These are phyloP conservation scores for Pythium angustatum DNA, from an alignment of 352 stramenopile species.

Conservation along the genomic window DNA sequence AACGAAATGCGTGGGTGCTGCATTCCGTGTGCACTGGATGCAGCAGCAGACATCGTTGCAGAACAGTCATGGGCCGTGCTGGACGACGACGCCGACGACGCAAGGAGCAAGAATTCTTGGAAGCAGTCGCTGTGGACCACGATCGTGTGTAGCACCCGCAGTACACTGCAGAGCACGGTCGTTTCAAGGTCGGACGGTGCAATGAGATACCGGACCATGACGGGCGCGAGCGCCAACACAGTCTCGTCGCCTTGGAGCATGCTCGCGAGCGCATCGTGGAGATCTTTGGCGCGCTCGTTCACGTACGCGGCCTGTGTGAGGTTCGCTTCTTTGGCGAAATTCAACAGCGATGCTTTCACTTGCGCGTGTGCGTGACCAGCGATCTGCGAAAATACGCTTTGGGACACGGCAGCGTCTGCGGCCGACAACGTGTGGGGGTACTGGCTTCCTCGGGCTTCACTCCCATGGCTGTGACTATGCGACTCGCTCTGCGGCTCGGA, in stretches of 20 bases:
- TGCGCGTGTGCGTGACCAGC: constrained; percentile 33
- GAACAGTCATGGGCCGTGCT: neutral
- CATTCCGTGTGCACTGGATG: constrained; percentile 6
- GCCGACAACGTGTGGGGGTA: neutral
- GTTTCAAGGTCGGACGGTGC: constrained; percentile 29
- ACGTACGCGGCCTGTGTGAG: constrained; percentile 31
- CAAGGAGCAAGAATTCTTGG: constrained; percentile 32
- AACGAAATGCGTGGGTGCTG: constrained; percentile 30
- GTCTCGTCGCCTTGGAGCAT: constrained; percentile 33
- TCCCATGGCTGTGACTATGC: constrained; percentile 2
- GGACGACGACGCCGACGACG: constrained; percentile 20
- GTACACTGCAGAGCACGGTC: constrained; percentile 28
- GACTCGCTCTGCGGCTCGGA: constrained; percentile 4
- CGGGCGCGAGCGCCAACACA: constrained; percentile 20
- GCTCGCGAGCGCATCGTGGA: constrained; percentile 28
- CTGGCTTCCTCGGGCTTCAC: constrained; percentile 17
- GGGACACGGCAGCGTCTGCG: constrained; percentile 22
- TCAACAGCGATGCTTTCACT: constrained; percentile 25
- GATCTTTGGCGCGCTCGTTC: constrained; percentile 34
- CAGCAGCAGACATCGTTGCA: neutral
- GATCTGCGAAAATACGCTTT: constrained; percentile 38
- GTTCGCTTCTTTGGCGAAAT: constrained; percentile 30
- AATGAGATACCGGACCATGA: constrained; percentile 30
- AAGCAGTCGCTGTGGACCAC: constrained; percentile 33
- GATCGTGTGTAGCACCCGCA: constrained; percentile 28